These are phyloP conservation scores for Candida sanyaensis DNA, from an alignment of 1,139 yeast genomes.

Conservation along the genomic window DNA sequence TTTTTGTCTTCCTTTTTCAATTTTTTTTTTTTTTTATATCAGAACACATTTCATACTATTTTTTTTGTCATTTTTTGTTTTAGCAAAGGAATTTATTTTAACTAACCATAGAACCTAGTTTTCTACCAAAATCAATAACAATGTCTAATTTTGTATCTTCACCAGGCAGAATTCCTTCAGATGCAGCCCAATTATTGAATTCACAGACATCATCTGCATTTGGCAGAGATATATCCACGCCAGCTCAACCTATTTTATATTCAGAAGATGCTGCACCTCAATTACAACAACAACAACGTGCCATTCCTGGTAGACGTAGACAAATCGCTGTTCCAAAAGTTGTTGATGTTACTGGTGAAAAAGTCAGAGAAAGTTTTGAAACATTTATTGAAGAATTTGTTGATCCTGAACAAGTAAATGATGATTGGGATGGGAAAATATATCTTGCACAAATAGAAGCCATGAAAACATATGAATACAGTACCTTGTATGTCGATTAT, in stretches of 20 bases:
- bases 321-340: slow-evolving; percentile 80
- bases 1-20: too few species aligned
- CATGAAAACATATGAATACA: slow-evolving; percentile 73
- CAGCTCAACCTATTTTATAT: slow-evolving; percentile 15
- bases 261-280: slow-evolving; percentile 14
- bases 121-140: neutral
- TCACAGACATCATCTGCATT: slow-evolving; percentile 49
- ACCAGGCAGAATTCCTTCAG: slow-evolving; percentile 48
- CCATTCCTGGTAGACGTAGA: slow-evolving; percentile 45
- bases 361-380: slow-evolving; percentile 89
- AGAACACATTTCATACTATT: slow-evolving; percentile 1
- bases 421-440: slow-evolving; percentile 52
- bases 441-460: slow-evolving; percentile 82
- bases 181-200: slow-evolving; percentile 44
- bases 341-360: slow-evolving; percentile 88
- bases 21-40: neutral
- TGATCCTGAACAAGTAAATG: slow-evolving; percentile 38
- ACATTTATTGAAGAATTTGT: slow-evolving; percentile 71
- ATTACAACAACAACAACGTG: slow-evolving; percentile 16
- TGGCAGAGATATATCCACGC: slow-evolving; percentile 31
- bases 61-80: too few species aligned
- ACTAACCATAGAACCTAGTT: neutral
- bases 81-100: neutral
- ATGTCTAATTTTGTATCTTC: slow-evolving; percentile 52
- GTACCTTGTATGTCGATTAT: slow-evolving; percentile 84